Conservation (phyloP, 192 early-diverging fungal species). For the Chytriomyces confervae region DNA sequence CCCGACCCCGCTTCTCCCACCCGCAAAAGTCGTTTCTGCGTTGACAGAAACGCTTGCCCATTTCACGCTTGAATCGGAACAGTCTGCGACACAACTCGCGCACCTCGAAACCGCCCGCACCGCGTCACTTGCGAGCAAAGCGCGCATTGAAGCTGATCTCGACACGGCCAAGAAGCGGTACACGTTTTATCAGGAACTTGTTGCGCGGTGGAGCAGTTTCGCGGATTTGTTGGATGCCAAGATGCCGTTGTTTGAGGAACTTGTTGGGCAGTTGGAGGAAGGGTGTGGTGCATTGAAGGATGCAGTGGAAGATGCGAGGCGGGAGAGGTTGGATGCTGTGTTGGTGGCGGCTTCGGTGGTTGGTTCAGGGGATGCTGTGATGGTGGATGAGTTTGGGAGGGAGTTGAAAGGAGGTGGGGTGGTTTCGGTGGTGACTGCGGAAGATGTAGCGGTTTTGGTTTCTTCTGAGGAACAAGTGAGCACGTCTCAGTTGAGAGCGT, state of each 20-base stretch:
- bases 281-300: not conserved
- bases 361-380: not conserved
- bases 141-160: conserved; percentile 3
- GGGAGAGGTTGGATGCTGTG: not conserved
- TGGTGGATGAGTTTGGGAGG: conserved; percentile 21
- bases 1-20: not conserved
- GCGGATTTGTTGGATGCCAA: conserved; percentile 38
- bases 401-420: not conserved
- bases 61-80: not conserved
- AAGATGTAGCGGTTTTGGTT: conserved; percentile 3
- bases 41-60: not conserved
- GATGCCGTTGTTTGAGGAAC: conserved; percentile 18
- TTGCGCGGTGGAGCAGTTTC: conserved; percentile 3
- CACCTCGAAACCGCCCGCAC: not conserved
- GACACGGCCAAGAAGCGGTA: conserved; percentile 16
- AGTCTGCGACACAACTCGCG: not conserved
- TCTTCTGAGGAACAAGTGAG: not conserved
- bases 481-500: not conserved
- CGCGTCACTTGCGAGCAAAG: not conserved
- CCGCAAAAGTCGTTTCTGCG: conserved; percentile 5
- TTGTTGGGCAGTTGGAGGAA: conserved; percentile 17
- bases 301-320: not conserved
- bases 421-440: not conserved
- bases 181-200: conserved; percentile 32
- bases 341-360: not conserved